Conservation (phyloP, 805 yeast species). For the Kregervanrija delftensis region DNA sequence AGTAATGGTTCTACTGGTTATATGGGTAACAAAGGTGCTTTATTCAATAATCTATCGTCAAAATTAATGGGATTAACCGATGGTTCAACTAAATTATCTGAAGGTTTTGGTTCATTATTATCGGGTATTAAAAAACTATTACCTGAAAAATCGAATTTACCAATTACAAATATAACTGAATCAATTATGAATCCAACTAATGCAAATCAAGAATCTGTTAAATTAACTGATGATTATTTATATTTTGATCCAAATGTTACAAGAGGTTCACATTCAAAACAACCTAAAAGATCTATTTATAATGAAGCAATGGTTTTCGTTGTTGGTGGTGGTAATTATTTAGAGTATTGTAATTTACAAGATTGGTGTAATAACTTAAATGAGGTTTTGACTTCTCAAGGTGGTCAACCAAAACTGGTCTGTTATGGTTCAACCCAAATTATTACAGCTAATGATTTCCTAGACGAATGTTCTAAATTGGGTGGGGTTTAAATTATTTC, state of each 20-base stretch:
- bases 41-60: constrained; percentile 68
- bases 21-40: constrained; percentile 33
- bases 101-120: constrained; percentile 84
- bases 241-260: constrained; percentile 83
- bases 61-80: constrained; percentile 75
- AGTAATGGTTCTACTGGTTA: constrained; percentile 24
- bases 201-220: constrained; percentile 55
- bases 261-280: constrained; percentile 84
- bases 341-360: constrained; percentile 89
- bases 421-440: constrained; percentile 85
- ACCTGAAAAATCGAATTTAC: constrained; percentile 83
- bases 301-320: constrained; percentile 83
- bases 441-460: constrained; percentile 60
- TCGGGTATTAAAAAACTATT: constrained; percentile 80
- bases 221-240: constrained; percentile 80
- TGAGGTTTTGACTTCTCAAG: constrained; percentile 8
- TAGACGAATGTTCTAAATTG: constrained; percentile 55
- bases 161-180: constrained; percentile 86
- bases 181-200: constrained; percentile 79
- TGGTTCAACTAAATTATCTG: constrained; percentile 60
- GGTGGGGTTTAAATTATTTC: constrained; percentile 23
- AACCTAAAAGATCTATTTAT: constrained; percentile 78
- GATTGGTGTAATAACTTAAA: constrained; percentile 55
- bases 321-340: constrained; percentile 94
- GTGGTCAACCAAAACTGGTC: constrained; percentile 40